Base-by-base conservation (phyloP, 208 protist species). In the Wallacemonas sp. region DNA sequence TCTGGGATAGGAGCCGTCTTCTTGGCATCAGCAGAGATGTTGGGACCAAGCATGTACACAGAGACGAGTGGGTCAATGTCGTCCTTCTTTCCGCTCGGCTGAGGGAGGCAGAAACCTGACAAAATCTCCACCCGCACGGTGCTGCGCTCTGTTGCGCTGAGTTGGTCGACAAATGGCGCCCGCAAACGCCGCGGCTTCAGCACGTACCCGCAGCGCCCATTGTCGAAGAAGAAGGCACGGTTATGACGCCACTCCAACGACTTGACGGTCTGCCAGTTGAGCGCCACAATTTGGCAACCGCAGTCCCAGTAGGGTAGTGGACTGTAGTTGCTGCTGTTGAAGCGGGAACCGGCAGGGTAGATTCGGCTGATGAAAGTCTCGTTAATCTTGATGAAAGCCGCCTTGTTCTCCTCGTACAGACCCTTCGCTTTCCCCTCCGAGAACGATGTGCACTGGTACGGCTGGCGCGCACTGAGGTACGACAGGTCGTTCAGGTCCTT, bases 271-370 rank as follows among this genome's bases (percentile, higher is more conserved):
- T 98, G 96, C 72, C 81, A 97, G 82, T 98, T 98, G 9, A 98
- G 62, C n/a, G 95, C 94, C 17, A 93, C 90, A 2, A 98, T 53
- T 65, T 98, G 94, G 62, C 74, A 92, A 1, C 96, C 94, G 24
- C 30, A 54, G 56, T 79, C 81, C 90, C 89, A 98, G 49, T 79
- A 70, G 19, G 77, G 47, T 14, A 82, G 66, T 11, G 94, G 96
- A 62, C 96, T 64, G 65, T 96, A 98, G 79, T 99, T 99, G 68
- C 72, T 91, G 45, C 85, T 95, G 63, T 88, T 75, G 67, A 98
- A 73, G 53, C 97, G 86, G 11, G 82, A 83, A 46, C 95, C 96
- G 34, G 70, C 76, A 27, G 97, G 98, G 75, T 98, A 99, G 30
- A 97, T 82, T 44, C 97, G 91, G 33, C 78, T 80, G 26, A 98